Percentiles rank a stretch among this genome's conserved stretches.
Evolutionary conservation across 306 rosid species (phyloP).

Genomic region (Cicer arietinum): DNA sequence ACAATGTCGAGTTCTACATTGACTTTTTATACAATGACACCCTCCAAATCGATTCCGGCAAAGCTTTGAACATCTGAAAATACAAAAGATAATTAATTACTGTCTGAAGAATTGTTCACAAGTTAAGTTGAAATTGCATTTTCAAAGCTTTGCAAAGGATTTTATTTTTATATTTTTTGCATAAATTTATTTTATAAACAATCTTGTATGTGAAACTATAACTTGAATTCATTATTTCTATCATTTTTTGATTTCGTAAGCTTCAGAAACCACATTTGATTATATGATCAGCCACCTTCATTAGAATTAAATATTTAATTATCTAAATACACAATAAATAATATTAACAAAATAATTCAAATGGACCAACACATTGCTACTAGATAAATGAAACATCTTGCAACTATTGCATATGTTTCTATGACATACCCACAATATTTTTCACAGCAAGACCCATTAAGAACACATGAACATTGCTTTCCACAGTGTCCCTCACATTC

Average conservation of each 20-base stretch:
- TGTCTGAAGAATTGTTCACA: slow-evolving; percentile 12
- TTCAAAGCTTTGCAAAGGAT: neutral
- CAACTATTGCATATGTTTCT: neutral
- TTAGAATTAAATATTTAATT: no score
- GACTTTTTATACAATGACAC: slow-evolving; percentile 85
- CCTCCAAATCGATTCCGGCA: slow-evolving; percentile 89
- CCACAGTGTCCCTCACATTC: slow-evolving; percentile 77
- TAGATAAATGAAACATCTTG: slow-evolving; percentile 33
- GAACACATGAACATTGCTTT: slow-evolving; percentile 76
- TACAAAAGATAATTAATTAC: slow-evolving; percentile 23
- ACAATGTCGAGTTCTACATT: slow-evolving; percentile 88
- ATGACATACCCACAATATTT: slow-evolving; percentile 83
- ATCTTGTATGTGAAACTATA: no score
- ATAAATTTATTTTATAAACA: no score
- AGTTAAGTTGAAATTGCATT: slow-evolving; percentile 14
- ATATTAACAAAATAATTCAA: neutral
- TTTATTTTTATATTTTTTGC: no score
- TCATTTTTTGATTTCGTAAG: no score
- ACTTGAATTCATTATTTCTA: no score
- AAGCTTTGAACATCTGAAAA: slow-evolving; percentile 71
- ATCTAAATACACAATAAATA: no score
- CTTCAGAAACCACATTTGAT: no score
- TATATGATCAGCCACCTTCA: no score
- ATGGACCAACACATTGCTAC: neutral
- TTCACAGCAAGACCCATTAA: slow-evolving; percentile 77